Percentiles rank a stretch among this genome's conserved stretches.
Conservation (phyloP, 257 asterid species). For the Linaria vulgaris region DNA sequence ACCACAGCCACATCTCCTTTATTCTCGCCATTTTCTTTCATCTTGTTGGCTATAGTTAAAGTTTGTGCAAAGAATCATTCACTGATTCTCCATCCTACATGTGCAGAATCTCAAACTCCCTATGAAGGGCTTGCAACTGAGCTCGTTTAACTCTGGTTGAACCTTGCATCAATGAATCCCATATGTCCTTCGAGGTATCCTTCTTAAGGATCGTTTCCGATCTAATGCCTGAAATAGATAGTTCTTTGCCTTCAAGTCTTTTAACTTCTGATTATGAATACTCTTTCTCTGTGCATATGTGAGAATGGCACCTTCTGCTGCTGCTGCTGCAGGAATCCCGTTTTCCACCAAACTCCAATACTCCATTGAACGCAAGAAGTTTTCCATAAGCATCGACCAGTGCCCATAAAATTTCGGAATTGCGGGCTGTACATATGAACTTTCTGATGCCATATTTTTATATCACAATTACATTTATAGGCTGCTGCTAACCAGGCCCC, state of each 20-base stretch:
- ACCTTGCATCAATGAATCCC: constrained; percentile 14
- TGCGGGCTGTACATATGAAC: no score
- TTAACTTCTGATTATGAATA: background rate
- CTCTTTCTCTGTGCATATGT: constrained; percentile 5
- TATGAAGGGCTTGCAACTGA: no score
- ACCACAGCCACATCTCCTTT: no score
- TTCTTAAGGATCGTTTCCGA: constrained; percentile 6
- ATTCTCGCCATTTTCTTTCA: no score
- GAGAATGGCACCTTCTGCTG: no score
- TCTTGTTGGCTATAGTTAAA: no score
- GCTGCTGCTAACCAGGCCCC: background rate
- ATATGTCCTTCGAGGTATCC: constrained; percentile 14
- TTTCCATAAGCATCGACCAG: constrained; percentile 9
- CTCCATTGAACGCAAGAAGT: constrained; percentile 12
- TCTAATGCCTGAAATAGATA: constrained; percentile 15
- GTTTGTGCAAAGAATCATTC: no score
- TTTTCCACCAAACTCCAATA: constrained; percentile 4
- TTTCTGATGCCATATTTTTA: background rate
- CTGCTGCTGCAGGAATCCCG: background rate
- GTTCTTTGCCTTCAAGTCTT: constrained; percentile 16
- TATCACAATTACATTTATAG: background rate
- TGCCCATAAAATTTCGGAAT: constrained; percentile 10
- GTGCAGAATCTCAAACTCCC: no score
- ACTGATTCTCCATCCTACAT: no score
- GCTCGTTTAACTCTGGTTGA: no score